A percentile compares a stretch with the other conserved stretches of the same genome.
phyloP scores from a whole-genome alignment of 371 early-diverging fungal genomes.

The Saksenaea oblongispora region DNA sequence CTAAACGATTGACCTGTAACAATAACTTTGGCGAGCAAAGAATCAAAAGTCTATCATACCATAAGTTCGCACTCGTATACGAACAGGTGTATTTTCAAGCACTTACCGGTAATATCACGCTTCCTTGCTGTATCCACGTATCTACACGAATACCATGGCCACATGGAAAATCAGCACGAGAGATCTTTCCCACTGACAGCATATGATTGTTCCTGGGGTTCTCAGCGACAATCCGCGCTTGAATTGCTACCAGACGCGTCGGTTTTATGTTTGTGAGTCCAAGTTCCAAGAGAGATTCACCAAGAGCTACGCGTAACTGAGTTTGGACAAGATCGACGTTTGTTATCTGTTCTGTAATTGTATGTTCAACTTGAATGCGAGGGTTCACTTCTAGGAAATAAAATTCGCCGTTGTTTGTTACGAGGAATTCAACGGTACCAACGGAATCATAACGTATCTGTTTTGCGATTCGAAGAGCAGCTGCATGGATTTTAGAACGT shows the following conservation, averaged over 20 bases:
- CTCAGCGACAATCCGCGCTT: slow-evolving; percentile 47
- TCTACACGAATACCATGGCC: slow-evolving; percentile 46
- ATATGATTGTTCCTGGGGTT: slow-evolving; percentile 39
- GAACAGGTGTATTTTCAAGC: background rate
- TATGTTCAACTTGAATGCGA: slow-evolving; percentile 90
- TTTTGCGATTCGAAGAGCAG: slow-evolving; percentile 28
- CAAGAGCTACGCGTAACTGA: slow-evolving; percentile 38
- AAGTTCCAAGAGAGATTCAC: slow-evolving; percentile 21
- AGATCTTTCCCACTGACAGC: slow-evolving; percentile 40
- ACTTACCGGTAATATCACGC: slow-evolving; percentile 36
- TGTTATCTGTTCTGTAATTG: slow-evolving; percentile 93
- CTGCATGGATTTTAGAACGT: slow-evolving; percentile 24
- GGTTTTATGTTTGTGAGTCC: slow-evolving; percentile 18
- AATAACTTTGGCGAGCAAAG: slow-evolving; percentile 42
- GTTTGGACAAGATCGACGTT: slow-evolving; percentile 73
- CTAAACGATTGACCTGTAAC: slow-evolving; percentile 36
- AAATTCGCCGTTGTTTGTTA: slow-evolving; percentile 53
- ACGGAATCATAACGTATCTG: slow-evolving; percentile 39
- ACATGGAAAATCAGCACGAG: slow-evolving; percentile 23
- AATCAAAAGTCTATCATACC: slow-evolving; percentile 34
- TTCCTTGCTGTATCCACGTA: slow-evolving; percentile 39
- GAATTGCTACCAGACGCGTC: slow-evolving; percentile 33
- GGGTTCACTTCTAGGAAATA: slow-evolving; percentile 97
- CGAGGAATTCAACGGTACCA: slow-evolving; percentile 86
- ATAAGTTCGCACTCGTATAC: no score